Base-by-base conservation (phyloP, 1,284 basidiomycete species). In the Pseudozyma tsukubaensis region DNA sequence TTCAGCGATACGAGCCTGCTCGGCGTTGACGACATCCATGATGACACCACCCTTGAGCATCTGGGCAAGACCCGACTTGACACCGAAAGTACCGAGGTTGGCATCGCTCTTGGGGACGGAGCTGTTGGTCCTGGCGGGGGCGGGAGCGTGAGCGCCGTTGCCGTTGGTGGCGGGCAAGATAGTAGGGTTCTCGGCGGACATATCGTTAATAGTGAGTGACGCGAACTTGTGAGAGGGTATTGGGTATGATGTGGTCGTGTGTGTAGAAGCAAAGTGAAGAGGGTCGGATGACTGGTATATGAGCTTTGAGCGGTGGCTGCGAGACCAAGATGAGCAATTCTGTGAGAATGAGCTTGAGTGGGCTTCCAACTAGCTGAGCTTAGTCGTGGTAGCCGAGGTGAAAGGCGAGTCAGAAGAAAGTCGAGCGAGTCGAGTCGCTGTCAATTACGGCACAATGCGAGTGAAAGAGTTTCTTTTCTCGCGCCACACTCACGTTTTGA, bases 1-100 rank as follows among this genome's bases (percentile, higher is more conserved):
- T 84, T 98, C 96, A 63, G 96, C 96, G 79, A 98, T 95, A 73
- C 93, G 91, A 67, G 96, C 96, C 91, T 94, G 78, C 82, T 94
- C 91, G 24, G 88, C 90, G 81, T 93, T 94, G 76, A 93, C 88
- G 56, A 86, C 85, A 65, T 85, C 84, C 84, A 85, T 85, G 75
- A 85, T 85, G 48, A 85, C 85, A 66, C 85, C 85, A 44, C 85
- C 85, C 79, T 85, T 85, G 59, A 85, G 83, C 85, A 85, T 85
- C 79, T 85, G 84, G 18, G 85, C 81, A 19, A 85, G 76, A 50
- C 82, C 83, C 29, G 92, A 93, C 87, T 97, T 97, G 84, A 97
- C 93, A 40, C 92, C 91, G 83, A 94, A 96, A 9, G 93, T 94
- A 44, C 93, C 93, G 55, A 93, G 85, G 75, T 87, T 91, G 84